These are phyloP conservation scores for Nitzschia inconspicua DNA, from an alignment of 108 stramenopile species.

Conservation along the genomic window DNA sequence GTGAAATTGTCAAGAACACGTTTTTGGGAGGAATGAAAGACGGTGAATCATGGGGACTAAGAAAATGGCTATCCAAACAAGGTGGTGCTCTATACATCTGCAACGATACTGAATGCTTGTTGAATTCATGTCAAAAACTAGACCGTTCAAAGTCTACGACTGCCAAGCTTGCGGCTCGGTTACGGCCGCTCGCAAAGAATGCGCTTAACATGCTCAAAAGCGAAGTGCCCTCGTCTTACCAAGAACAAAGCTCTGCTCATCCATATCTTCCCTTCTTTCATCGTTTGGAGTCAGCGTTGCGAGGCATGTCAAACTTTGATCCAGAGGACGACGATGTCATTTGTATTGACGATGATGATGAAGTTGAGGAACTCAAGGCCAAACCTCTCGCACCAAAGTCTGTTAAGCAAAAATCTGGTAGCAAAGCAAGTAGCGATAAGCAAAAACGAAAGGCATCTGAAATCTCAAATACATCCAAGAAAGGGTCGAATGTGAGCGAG, in stretches of 20 bases:
- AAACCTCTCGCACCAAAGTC: constrained; percentile 1
- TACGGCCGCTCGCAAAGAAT: constrained; percentile 65
- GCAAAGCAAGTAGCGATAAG: not conserved
- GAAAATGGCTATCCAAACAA: constrained; percentile 82
- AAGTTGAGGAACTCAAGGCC: constrained; percentile 39
- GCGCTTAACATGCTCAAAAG: constrained; percentile 59
- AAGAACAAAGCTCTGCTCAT: constrained; percentile 80
- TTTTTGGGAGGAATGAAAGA: constrained; percentile 89
- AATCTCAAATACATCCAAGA: too few species aligned
- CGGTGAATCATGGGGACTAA: constrained; percentile 85
- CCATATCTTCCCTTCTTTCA: constrained; percentile 90
- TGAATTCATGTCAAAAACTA: constrained; percentile 52
- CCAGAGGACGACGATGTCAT: constrained; percentile 86
- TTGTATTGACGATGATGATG: constrained; percentile 75
- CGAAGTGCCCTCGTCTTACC: constrained; percentile 84
- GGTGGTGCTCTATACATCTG: constrained; percentile 79
- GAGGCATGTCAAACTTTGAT: constrained; percentile 78
- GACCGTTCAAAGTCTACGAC: constrained; percentile 48
- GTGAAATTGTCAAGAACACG: constrained; percentile 77
- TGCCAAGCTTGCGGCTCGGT: constrained; percentile 48
- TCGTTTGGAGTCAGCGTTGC: constrained; percentile 72
- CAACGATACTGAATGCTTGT: constrained; percentile 77
- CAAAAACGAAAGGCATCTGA: too few species aligned
- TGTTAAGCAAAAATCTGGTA: constrained; percentile 1
- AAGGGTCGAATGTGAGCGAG: too few species aligned